These are phyloP conservation scores for Flaveria bidentis DNA, from an alignment of 129 eudicot genomes.

Conservation along the genomic window DNA sequence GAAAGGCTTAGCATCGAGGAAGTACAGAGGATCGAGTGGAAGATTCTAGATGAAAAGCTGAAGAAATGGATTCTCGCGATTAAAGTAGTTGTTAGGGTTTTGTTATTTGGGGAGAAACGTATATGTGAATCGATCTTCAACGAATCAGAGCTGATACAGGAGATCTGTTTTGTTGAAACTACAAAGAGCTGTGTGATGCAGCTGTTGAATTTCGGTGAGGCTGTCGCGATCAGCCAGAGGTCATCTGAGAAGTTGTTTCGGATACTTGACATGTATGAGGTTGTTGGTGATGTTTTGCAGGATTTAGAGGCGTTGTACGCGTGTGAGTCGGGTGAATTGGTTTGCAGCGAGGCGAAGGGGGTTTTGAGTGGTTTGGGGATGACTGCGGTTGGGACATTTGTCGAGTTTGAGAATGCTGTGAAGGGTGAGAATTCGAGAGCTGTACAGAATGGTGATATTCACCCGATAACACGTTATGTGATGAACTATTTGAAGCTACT, in stretches of 20 bases:
- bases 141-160: slow-evolving; percentile 60
- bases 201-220: slow-evolving; percentile 89
- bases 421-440: slow-evolving; percentile 67
- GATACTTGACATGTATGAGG: slow-evolving; percentile 90
- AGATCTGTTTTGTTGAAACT: slow-evolving; percentile 72
- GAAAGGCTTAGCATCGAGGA: slow-evolving; percentile 87
- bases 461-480: slow-evolving; percentile 81
- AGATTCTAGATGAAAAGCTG: slow-evolving; percentile 65
- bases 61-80: slow-evolving; percentile 76
- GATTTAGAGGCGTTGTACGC: slow-evolving; percentile 56
- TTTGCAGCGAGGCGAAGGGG: slow-evolving; percentile 65
- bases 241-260: slow-evolving; percentile 78
- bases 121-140: slow-evolving; percentile 65
- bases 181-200: slow-evolving; percentile 90
- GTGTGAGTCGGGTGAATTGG: slow-evolving; percentile 66
- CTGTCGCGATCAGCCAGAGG: slow-evolving; percentile 71
- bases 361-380: slow-evolving; percentile 63
- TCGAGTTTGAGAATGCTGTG: slow-evolving; percentile 86
- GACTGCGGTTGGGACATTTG: slow-evolving; percentile 73
- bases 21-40: slow-evolving; percentile 87
- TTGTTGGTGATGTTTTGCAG: slow-evolving; percentile 45
- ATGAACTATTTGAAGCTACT: slow-evolving; percentile 81
- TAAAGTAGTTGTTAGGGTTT: slow-evolving; percentile 63
- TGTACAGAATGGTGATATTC: slow-evolving; percentile 68
- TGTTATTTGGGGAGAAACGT: slow-evolving; percentile 60